Evolutionary conservation across 116 monocot species (phyloP).

Genomic region (Iris pallida): DNA sequence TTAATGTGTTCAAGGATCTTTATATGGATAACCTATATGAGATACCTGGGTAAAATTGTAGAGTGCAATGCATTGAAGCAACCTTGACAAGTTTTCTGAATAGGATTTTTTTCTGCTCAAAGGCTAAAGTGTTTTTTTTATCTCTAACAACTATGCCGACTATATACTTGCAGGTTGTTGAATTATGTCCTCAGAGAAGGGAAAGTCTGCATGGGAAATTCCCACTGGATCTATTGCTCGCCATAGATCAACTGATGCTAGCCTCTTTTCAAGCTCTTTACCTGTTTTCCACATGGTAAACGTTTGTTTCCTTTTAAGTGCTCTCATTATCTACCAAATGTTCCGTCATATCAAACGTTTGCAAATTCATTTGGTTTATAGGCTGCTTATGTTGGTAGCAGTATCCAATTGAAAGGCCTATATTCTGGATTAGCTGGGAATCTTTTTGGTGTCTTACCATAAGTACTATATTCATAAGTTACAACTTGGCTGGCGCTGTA

Average conservation of each 20-base stretch:
- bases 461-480: conserved; percentile 17
- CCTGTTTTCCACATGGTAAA: conserved; percentile 64
- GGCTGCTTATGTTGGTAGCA: conserved; percentile 84
- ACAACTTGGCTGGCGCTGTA: neutral
- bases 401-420: conserved; percentile 81
- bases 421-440: conserved; percentile 96
- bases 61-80: neutral
- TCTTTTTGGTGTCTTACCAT: conserved; percentile 95
- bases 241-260: conserved; percentile 38
- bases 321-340: neutral
- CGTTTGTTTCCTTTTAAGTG: conserved; percentile 20
- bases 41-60: neutral
- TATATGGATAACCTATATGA: neutral
- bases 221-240: conserved; percentile 14
- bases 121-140: neutral
- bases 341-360: neutral
- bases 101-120: neutral
- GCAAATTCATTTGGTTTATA: conserved; percentile 6
- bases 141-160: neutral
- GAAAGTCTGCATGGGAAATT: conserved; percentile 23
- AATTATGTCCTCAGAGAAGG: neutral
- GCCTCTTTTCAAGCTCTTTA: conserved; percentile 71
- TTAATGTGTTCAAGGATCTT: no score
- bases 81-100: neutral
- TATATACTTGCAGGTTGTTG: neutral